Conservation (phyloP, 2,329 filamentous ascomycete species). For the Hypoxylon sp. region DNA sequence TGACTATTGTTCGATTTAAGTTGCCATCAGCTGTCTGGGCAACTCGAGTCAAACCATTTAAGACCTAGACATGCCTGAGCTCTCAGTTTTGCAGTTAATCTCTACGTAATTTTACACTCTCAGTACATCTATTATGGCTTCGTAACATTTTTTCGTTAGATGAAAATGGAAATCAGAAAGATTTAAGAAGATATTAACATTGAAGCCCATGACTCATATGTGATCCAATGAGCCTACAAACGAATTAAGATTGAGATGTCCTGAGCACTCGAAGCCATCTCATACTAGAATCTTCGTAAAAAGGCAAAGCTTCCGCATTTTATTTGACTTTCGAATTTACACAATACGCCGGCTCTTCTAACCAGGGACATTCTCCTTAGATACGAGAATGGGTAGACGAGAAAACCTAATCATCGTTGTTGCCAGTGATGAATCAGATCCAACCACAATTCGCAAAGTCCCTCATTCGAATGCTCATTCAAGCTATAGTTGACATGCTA, state of each 20-base stretch:
- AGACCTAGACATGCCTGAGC: not conserved
- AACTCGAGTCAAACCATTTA: not conserved
- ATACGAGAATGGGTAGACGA: not conserved
- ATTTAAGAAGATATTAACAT: too few relatives aligned
- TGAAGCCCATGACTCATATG: too few relatives aligned
- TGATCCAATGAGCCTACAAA: too few relatives aligned
- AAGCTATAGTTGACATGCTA: not conserved
- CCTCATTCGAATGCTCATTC: not conserved
- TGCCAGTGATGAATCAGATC: not conserved
- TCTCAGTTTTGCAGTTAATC: not conserved
- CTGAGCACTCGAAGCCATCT: too few relatives aligned
- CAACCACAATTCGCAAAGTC: not conserved
- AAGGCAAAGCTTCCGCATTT: not conserved
- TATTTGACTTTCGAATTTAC: not conserved
- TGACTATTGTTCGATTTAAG: not conserved
- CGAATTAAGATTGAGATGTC: too few relatives aligned
- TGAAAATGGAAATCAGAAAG: too few relatives aligned
- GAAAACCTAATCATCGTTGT: not conserved
- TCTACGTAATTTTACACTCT: not conserved
- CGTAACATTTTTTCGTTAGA: too few relatives aligned
- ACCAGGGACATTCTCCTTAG: not conserved
- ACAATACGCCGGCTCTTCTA: not conserved
- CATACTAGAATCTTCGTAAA: not conserved
- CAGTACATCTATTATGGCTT: not conserved
- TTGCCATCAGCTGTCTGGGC: not conserved